phyloP scores from a whole-genome alignment of 176 grass and related monocot species.

The Carex scoparia region DNA sequence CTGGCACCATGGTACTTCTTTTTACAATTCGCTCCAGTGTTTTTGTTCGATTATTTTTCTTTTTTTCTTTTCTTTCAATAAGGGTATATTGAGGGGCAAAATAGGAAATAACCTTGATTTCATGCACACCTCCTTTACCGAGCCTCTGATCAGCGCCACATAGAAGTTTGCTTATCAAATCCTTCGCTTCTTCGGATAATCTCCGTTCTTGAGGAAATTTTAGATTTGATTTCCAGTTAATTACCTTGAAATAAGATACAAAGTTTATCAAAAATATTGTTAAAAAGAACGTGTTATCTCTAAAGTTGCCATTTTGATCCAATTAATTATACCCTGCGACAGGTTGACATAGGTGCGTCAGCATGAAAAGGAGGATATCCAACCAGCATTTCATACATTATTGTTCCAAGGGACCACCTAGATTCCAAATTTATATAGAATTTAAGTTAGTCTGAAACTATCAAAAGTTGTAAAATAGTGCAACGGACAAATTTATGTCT shows the following conservation, averaged over 20 bases:
- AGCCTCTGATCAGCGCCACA: slow-evolving; percentile 43
- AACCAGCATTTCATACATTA: slow-evolving; percentile 88
- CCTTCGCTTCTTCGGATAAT: slow-evolving; percentile 33
- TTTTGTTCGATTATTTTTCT: neutral
- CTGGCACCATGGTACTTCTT: neutral
- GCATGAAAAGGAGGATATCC: slow-evolving; percentile 77
- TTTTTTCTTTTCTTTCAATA: neutral
- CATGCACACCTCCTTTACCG: slow-evolving; percentile 35
- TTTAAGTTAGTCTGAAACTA: slow-evolving; percentile 4
- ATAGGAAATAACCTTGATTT: slow-evolving; percentile 36
- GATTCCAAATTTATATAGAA: slow-evolving; percentile 26
- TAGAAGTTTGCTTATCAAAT: slow-evolving; percentile 34
- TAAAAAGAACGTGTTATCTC: neutral
- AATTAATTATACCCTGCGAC: slow-evolving; percentile 51
- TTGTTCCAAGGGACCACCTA: slow-evolving; percentile 87
- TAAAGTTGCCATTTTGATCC: neutral
- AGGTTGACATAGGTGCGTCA: slow-evolving; percentile 62
- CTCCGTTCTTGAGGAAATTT: slow-evolving; percentile 44
- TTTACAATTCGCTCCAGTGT: neutral
- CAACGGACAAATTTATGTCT: neutral
- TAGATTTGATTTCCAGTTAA: slow-evolving; percentile 48
- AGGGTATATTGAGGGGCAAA: neutral
- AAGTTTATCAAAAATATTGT: neutral
- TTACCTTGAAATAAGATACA: slow-evolving; percentile 25
- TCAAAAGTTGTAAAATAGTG: neutral